Percentiles rank a stretch among this genome's conserved stretches.
These are phyloP conservation scores for Candida khao-thaluensis DNA, from an alignment of 805 yeast genomes.

Conservation along the genomic window DNA sequence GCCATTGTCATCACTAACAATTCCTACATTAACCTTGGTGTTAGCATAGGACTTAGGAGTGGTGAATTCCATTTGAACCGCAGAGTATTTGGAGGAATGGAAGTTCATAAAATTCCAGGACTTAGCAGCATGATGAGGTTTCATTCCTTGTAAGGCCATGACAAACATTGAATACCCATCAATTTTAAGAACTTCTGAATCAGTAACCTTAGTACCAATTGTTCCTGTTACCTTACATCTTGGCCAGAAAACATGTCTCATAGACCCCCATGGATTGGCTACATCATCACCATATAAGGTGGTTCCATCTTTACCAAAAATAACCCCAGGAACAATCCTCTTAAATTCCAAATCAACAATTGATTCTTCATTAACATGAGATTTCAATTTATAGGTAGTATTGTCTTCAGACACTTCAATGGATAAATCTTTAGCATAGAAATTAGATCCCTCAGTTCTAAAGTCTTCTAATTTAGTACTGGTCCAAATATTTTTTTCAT, in stretches of 20 bases:
- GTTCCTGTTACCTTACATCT: slow-evolving; percentile 72
- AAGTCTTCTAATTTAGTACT: slow-evolving; percentile 85
- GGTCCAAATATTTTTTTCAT: slow-evolving; percentile 72
- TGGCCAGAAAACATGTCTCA: slow-evolving; percentile 98
- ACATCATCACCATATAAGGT: slow-evolving; percentile 84
- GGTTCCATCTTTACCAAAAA: slow-evolving; percentile 85
- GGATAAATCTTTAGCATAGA: slow-evolving; percentile 71
- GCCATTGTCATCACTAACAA: slow-evolving; percentile 62
- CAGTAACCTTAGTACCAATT: slow-evolving; percentile 33
- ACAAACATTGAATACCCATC: slow-evolving; percentile 74
- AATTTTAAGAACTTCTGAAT: slow-evolving; percentile 30
- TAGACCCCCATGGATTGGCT: slow-evolving; percentile 91
- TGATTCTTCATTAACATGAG: slow-evolving; percentile 67
- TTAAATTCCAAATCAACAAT: slow-evolving; percentile 66
- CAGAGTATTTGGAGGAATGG: slow-evolving; percentile 72
- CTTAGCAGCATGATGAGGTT: slow-evolving; percentile 98
- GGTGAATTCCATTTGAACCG: slow-evolving; percentile 90
- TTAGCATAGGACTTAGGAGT: slow-evolving; percentile 89
- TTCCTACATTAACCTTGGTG: slow-evolving; percentile 78
- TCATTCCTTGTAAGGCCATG: slow-evolving; percentile 98
- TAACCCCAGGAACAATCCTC: slow-evolving; percentile 72
- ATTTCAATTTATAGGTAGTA: slow-evolving; percentile 49
- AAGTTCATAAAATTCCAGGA: slow-evolving; percentile 92
- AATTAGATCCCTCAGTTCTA: slow-evolving; percentile 67
- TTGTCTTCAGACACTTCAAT: slow-evolving; percentile 59